phyloP scores from a whole-genome alignment of 352 stramenopile genomes.

The Halophytophthora polymorphica region DNA sequence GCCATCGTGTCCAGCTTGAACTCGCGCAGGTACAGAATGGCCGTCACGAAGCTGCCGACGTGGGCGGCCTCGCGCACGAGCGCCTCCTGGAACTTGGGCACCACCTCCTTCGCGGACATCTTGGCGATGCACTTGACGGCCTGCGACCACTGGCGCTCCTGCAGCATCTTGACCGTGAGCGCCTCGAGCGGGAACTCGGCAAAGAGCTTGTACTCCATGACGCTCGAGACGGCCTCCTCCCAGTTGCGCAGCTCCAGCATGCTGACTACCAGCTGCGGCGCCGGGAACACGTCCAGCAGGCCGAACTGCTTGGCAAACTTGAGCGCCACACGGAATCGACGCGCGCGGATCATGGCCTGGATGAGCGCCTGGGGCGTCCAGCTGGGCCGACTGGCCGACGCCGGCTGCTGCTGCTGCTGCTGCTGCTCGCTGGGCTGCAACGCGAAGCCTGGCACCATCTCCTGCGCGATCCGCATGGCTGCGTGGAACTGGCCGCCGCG shows the following conservation, averaged over 20 bases:
- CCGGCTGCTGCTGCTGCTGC: too few relatives aligned
- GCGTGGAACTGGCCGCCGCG: slow-evolving; percentile 60
- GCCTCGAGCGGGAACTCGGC: slow-evolving; percentile 64
- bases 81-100: slow-evolving; percentile 41
- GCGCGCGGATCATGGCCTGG: slow-evolving; percentile 79
- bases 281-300: slow-evolving; percentile 67
- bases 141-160: slow-evolving; percentile 63
- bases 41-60: slow-evolving; percentile 68
- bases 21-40: slow-evolving; percentile 66
- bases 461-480: slow-evolving; percentile 70
- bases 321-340: slow-evolving; percentile 68
- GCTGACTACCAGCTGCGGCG: slow-evolving; percentile 50
- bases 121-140: slow-evolving; percentile 84
- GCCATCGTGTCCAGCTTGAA: slow-evolving; percentile 60
- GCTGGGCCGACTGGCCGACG: slow-evolving; percentile 20
- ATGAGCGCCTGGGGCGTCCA: slow-evolving; percentile 82
- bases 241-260: slow-evolving; percentile 71
- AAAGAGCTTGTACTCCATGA: slow-evolving; percentile 75
- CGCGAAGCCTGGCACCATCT: slow-evolving; percentile 78
- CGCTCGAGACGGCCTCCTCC: slow-evolving; percentile 68
- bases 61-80: slow-evolving; percentile 57
- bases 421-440: too few relatives aligned
- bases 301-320: slow-evolving; percentile 83
- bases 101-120: slow-evolving; percentile 40
- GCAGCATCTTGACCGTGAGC: slow-evolving; percentile 62